phyloP scores from a whole-genome alignment of 768 basidiomycete species.

The Phallus indusiatus region DNA sequence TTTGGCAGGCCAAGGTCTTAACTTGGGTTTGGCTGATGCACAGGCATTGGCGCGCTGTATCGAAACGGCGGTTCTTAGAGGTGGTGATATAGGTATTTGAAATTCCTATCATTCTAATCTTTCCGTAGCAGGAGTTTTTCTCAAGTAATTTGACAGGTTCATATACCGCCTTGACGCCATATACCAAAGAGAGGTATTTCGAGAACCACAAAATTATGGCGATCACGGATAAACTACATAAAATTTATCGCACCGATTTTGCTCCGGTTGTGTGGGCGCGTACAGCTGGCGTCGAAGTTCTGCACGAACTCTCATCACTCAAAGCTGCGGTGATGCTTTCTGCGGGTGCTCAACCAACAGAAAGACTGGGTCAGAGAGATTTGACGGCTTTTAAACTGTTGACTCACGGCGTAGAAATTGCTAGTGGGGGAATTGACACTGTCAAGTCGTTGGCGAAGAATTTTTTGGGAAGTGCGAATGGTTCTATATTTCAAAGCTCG shows the following conservation, averaged over 20 bases:
- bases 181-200: constrained; percentile 74
- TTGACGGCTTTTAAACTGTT: neutral
- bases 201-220: constrained; percentile 81
- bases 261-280: constrained; percentile 78
- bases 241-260: constrained; percentile 62
- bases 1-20: constrained; percentile 91
- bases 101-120: neutral
- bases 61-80: constrained; percentile 41
- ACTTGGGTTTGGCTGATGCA: constrained; percentile 86
- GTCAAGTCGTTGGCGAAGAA: neutral
- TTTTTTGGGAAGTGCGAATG: neutral
- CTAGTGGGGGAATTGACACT: neutral
- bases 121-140: neutral
- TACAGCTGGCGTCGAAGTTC: constrained; percentile 77
- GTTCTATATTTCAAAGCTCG: neutral
- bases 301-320: constrained; percentile 80
- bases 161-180: constrained; percentile 63
- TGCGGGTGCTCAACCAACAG: constrained; percentile 42
- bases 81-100: constrained; percentile 74
- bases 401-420: neutral
- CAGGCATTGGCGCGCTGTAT: constrained; percentile 62
- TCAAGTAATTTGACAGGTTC: constrained; percentile 39
- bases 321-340: constrained; percentile 79
- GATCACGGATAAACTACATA: constrained; percentile 83
- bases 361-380: neutral